Conservation (phyloP, 2,329 filamentous ascomycete species). For the Esteya vermicola region DNA sequence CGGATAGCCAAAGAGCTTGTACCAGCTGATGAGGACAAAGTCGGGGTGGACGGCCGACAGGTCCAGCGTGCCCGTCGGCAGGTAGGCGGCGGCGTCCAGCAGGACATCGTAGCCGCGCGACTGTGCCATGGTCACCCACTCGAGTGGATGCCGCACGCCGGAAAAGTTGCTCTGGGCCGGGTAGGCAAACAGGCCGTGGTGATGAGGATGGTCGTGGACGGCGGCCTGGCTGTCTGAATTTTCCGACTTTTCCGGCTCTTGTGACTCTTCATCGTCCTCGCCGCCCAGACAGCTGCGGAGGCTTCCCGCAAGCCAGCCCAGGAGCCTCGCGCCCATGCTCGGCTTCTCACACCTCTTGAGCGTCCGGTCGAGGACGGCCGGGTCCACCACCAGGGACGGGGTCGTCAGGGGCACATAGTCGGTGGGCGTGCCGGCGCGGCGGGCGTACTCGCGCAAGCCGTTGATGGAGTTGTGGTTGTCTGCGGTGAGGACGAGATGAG, state of each 20-base stretch:
- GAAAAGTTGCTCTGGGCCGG: conserved; percentile 31
- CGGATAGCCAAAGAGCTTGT: conserved; percentile 27
- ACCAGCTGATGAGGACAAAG: conserved; percentile 25
- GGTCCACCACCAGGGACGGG: conserved; percentile 17
- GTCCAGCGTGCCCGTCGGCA: conserved; percentile 22
- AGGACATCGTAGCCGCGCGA: conserved; percentile 23
- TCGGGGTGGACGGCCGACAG: conserved; percentile 20
- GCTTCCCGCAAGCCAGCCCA: not conserved
- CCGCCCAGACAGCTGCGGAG: not conserved
- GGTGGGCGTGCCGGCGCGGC: conserved; percentile 12
- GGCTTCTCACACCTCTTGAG: conserved; percentile 8
- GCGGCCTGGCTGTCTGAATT: not conserved
- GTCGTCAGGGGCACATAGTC: conserved; percentile 17
- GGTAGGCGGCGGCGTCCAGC: conserved; percentile 24
- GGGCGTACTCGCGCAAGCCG: conserved; percentile 22
- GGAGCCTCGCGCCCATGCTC: not conserved
- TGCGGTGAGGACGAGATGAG: conserved; percentile 19
- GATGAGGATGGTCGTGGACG: conserved; percentile 5
- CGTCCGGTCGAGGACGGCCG: conserved; percentile 11
- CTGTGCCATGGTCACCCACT: conserved; percentile 21
- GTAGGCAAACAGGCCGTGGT: conserved; percentile 25
- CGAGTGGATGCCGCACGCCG: conserved; percentile 25
- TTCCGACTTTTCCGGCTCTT: not conserved
- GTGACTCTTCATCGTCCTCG: not conserved
- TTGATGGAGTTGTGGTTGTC: conserved; percentile 29